A percentile compares a stretch with the other conserved stretches of the same genome.
Evolutionary conservation across 345 rosid genomes (phyloP).

Genomic region (Cochlearia excelsa): DNA sequence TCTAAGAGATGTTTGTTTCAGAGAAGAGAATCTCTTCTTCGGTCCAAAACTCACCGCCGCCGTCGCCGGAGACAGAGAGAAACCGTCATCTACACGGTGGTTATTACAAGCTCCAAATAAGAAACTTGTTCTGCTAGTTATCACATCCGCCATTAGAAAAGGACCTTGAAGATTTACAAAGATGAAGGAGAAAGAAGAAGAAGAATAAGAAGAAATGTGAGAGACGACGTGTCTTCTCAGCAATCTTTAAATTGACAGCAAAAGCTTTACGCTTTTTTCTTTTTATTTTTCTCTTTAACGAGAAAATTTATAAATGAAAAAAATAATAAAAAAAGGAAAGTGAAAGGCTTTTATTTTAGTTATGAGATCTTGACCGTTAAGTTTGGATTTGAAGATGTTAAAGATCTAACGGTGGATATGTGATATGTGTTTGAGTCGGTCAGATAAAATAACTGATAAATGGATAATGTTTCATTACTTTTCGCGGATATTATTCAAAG

Average conservation of each 20-base stretch:
- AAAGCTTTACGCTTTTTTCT: neutral
- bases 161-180: slow-evolving; percentile 15
- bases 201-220: neutral
- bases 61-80: slow-evolving; percentile 17
- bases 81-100: slow-evolving; percentile 33
- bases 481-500: neutral
- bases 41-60: slow-evolving; percentile 15
- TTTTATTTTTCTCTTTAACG: slow-evolving; percentile 5
- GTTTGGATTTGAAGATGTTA: slow-evolving; percentile 25
- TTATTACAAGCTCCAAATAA: slow-evolving; percentile 32
- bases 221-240: slow-evolving; percentile 32
- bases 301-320: neutral
- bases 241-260: slow-evolving; percentile 23
- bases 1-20: slow-evolving; percentile 41
- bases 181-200: slow-evolving; percentile 9
- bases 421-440: slow-evolving; percentile 18
- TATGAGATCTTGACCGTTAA: slow-evolving; percentile 24
- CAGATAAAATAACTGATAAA: neutral
- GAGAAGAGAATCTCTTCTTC: slow-evolving; percentile 36
- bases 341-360: slow-evolving; percentile 20
- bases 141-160: slow-evolving; percentile 47
- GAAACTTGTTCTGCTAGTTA: slow-evolving; percentile 43
- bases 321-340: neutral
- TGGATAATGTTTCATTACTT: slow-evolving; percentile 33
- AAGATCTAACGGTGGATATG: slow-evolving; percentile 25